These are phyloP conservation scores for Suhomyces wounanorum DNA, from an alignment of 1,139 yeast genomes.

Conservation along the genomic window DNA sequence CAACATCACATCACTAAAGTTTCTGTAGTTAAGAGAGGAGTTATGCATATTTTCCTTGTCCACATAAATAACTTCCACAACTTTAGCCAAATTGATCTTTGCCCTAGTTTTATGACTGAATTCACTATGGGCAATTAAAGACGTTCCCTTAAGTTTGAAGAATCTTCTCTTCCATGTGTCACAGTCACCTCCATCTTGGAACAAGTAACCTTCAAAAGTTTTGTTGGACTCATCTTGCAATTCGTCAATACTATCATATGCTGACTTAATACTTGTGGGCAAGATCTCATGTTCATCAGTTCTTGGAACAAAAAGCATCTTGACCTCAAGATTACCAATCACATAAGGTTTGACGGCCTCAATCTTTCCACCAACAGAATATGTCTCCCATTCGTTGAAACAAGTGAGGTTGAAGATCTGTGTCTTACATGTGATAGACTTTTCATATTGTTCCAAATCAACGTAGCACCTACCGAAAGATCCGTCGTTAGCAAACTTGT, in stretches of 20 bases:
- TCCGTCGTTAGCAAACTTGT: slow-evolving; percentile 76
- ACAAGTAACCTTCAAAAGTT: slow-evolving; percentile 59
- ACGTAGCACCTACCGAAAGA: slow-evolving; percentile 80
- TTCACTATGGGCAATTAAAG: slow-evolving; percentile 67
- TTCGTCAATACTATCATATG: slow-evolving; percentile 54
- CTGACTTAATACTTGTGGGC: slow-evolving; percentile 66
- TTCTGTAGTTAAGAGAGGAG: slow-evolving; percentile 43
- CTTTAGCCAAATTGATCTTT: slow-evolving; percentile 63
- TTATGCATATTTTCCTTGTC: slow-evolving; percentile 44
- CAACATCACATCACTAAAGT: slow-evolving; percentile 63
- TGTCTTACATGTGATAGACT: slow-evolving; percentile 54
- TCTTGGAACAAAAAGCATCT: slow-evolving; percentile 72
- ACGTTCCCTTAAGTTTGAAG: slow-evolving; percentile 61
- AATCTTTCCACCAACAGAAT: slow-evolving; percentile 29
- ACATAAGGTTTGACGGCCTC: slow-evolving; percentile 54
- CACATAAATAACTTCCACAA: slow-evolving; percentile 53
- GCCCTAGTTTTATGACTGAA: slow-evolving; percentile 63
- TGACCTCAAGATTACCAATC: slow-evolving; percentile 68
- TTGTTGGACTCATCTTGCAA: slow-evolving; percentile 41
- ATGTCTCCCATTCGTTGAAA: slow-evolving; percentile 79
- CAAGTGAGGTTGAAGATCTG: slow-evolving; percentile 59
- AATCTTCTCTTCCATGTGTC: slow-evolving; percentile 61
- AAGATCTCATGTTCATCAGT: slow-evolving; percentile 55
- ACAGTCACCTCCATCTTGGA: slow-evolving; percentile 82
- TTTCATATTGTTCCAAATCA: slow-evolving; percentile 60